phyloP scores from a whole-genome alignment of 345 rosid species.

The Trapa incisa region DNA sequence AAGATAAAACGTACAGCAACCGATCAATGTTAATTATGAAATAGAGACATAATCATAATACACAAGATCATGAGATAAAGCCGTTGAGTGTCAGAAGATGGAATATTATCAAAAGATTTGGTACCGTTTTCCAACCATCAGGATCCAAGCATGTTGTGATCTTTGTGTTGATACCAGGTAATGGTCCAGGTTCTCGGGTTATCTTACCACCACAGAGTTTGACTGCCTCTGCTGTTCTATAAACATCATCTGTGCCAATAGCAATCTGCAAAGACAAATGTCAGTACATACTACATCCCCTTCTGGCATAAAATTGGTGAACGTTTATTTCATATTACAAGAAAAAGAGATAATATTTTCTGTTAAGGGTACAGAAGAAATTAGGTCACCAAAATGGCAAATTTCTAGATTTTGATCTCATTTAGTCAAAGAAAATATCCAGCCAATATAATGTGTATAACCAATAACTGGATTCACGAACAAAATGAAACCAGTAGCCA shows the following conservation, averaged over 20 bases:
- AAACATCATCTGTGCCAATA: slow-evolving; percentile 92
- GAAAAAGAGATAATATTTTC: neutral
- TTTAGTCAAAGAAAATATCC: neutral
- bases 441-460: neutral
- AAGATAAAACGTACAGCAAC: no score
- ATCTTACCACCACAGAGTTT: slow-evolving; percentile 78
- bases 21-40: neutral
- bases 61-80: neutral
- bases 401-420: neutral
- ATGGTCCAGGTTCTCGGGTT: slow-evolving; percentile 89
- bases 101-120: neutral
- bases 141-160: slow-evolving; percentile 96
- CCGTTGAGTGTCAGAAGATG: neutral
- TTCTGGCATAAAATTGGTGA: neutral
- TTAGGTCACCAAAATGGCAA: neutral
- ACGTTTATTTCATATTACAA: neutral
- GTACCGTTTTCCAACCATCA: slow-evolving; percentile 97
- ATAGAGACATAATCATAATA: neutral
- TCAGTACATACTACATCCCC: neutral
- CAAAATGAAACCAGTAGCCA: no score
- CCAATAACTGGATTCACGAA: no score
- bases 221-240: slow-evolving; percentile 84
- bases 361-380: neutral
- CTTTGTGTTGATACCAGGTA: slow-evolving; percentile 90
- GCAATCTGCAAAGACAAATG: slow-evolving; percentile 48